Base-by-base conservation (phyloP, 2,329 filamentous ascomycete genomes). In the Falciphora oryzae region DNA sequence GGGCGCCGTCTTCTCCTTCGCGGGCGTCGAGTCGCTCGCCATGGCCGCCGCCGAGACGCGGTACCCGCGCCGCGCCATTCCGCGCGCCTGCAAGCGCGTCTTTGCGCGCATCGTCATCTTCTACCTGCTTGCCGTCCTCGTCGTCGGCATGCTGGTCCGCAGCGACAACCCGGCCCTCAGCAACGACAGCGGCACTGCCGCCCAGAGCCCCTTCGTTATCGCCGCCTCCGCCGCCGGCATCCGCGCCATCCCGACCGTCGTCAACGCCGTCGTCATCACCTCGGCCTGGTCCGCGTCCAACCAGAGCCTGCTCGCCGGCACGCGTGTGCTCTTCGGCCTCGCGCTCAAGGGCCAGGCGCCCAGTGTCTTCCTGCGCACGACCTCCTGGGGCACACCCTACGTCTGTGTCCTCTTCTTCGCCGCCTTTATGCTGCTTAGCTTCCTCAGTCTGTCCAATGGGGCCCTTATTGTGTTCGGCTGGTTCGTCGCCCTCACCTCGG, bases 241-340 rank as follows among this genome's bases (percentile, higher is more conserved):
- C 65, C 80, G 79, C 5, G 87, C 83, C 8, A 83, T 93, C 5
- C 88, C 89, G 0, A 86, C 85, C 7, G 84, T 93, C 64, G 87
- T 93, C 75, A 94, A 94, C 73, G 90, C 89, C 50, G 81, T 93
- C 31, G 88, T 93, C 69, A 81, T 93, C 68, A 90, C 87, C 0
- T 89, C 88, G 0, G 89, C 88, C 0, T 88, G 85, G 76, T 91
- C 89, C 0, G 82, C 89, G 0, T 86, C 84, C 0, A 92, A 92
- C 69, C 86, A 89, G 68, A 85, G 83, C 70, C 78, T 93, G 44
- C 77, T 81, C 57, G 78, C 84, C 1, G 85, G 85, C 32, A 86
- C 85, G 0, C 81, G 86, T 60, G 83, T 85, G 44, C 76, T 88
- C 5, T 85, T 86, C 67, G 84, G 82, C 4, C 76, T 89, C 64